Evolutionary conservation across 2,329 filamentous ascomycete genomes (phyloP), one percentile per base, ranked within the genome.

Genomic region (Fusarium guadeloupense): DNA sequence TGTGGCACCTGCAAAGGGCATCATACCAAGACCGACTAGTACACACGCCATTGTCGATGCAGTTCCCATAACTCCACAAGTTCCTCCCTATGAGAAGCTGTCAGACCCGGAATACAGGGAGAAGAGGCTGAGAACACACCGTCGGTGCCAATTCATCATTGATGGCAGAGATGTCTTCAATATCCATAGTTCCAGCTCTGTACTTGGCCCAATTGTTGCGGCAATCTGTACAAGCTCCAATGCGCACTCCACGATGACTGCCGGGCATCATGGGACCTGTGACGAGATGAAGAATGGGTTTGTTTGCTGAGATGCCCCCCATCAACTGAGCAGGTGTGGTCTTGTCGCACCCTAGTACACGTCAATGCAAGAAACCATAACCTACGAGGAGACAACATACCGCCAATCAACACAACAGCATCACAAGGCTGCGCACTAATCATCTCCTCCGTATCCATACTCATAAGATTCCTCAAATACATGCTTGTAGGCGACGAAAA

Each of bases 1-100:
- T 0, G 90, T 90, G 1, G 91, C 91, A 0, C 90, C 92, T 6
- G 87, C 86, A 8, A 93, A 88, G 1, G 93, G 82, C 54, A 91
- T 89, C 64, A 96, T 81, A n/a, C 92, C 92, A 67, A 96, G 87
- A 1, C 87, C 91, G 59, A 92, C 91, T 19, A 93, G 89, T 14
- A 92, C 85, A 6, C 90, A 93, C 1, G 91, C 90, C 91, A 96
- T 94, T 3, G 92, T 96, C 70, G 92, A 94, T 7, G 92, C 92
- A 0, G 92, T 96, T 62, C 92, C 95, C 92, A 96, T 96, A 16
- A 93, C 92, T 40, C 92, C 92, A 63, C 92, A 96, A 1, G 91
- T 93, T 25, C 92, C 92, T 2, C 87, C 85, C 80, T 82, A 17
- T n/a, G n/a, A n/a, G 9, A 39, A 31, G 12, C 1, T 19, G 6